phyloP scores from a whole-genome alignment of 1,284 basidiomycete genomes.

The Marasmius fiardii region DNA sequence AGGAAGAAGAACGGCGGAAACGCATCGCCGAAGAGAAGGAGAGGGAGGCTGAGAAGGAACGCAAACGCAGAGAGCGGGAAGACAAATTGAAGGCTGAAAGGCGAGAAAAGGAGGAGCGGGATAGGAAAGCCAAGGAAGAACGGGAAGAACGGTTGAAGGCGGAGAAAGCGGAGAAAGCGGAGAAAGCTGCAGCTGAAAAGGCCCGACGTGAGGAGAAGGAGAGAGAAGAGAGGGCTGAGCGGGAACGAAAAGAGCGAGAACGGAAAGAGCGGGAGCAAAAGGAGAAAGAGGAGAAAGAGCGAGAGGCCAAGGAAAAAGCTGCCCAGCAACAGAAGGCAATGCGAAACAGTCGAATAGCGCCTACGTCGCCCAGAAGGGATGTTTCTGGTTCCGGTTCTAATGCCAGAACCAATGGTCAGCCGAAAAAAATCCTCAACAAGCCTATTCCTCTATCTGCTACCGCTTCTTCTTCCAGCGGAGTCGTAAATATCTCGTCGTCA shows the following conservation, averaged over 20 bases:
- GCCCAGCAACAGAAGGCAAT: conserved; percentile 40
- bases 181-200: conserved; percentile 2
- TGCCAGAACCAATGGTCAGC: conserved; percentile 32
- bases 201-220: conserved; percentile 47
- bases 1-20: conserved; percentile 8
- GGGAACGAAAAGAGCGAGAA: conserved; percentile 45
- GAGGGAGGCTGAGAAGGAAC: conserved; percentile 43
- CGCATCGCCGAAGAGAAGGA: conserved; percentile 55
- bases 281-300: conserved; percentile 60
- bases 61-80: conserved; percentile 65
- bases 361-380: conserved; percentile 45
- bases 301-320: conserved; percentile 36
- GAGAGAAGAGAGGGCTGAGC: conserved; percentile 29
- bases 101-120: conserved; percentile 64
- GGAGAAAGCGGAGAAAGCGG: conserved; percentile 51
- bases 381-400: conserved; percentile 46
- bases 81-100: conserved; percentile 63
- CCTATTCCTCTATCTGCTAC: conserved; percentile 26
- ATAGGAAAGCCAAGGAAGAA: conserved; percentile 59
- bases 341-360: conserved; percentile 22
- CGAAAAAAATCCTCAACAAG: conserved; percentile 48
- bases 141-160: conserved; percentile 54
- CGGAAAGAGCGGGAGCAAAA: conserved; percentile 43
- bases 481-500: not conserved
- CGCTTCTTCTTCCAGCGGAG: conserved; percentile 10